Percentiles rank a stretch among this genome's conserved stretches.
phyloP scores from a whole-genome alignment of 331 rosid genomes.

The Phaseolus coccineus region DNA sequence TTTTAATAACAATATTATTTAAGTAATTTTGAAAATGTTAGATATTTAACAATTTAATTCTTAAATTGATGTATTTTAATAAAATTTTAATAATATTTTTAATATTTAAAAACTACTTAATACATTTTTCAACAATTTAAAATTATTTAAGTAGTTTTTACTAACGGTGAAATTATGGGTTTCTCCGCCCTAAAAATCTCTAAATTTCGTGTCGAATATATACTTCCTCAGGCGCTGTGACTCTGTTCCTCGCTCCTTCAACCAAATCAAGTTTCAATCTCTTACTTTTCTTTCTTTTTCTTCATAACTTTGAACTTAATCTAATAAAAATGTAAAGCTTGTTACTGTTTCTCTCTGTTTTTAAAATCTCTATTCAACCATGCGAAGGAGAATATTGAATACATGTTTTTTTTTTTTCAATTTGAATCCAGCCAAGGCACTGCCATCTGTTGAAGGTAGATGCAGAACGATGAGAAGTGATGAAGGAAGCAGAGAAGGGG shows the following conservation, averaged over 20 bases:
- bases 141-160: too few species aligned
- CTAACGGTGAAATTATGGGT: too few species aligned
- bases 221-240: neutral
- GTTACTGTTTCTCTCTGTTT: neutral
- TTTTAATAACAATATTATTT: too few species aligned
- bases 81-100: too few species aligned
- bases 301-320: neutral
- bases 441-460: neutral
- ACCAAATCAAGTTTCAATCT: neutral
- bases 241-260: neutral
- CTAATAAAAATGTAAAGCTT: neutral
- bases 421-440: neutral
- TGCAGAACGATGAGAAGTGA: constrained; percentile 26
- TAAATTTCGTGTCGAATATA: neutral
- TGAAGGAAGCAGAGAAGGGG: constrained; percentile 39
- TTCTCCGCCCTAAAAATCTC: too few species aligned
- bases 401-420: neutral
- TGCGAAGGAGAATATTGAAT: neutral
- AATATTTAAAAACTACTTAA: too few species aligned
- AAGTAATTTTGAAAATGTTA: too few species aligned
- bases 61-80: too few species aligned
- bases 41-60: too few species aligned
- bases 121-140: too few species aligned
- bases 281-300: neutral
- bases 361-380: neutral